phyloP scores from a whole-genome alignment of 2,329 filamentous ascomycete genomes.

The Eurotiales sp. region DNA sequence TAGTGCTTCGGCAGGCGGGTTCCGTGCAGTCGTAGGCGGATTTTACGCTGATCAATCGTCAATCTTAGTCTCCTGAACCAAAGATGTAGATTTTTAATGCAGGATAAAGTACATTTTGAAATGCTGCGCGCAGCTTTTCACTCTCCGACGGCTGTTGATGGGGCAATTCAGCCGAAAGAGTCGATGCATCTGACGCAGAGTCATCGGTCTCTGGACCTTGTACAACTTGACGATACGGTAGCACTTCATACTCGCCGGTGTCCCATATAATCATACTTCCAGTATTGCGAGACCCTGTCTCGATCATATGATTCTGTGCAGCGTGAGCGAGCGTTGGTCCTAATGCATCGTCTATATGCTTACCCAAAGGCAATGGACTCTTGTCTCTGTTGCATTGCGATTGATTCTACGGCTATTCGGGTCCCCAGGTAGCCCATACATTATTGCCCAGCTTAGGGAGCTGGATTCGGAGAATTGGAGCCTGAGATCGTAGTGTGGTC shows the following conservation, averaged over 20 bases:
- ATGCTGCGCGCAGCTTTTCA: slow-evolving; percentile 50
- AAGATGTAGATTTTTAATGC: too few relatives aligned
- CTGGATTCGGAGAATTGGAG: slow-evolving; percentile 66
- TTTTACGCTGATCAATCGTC: slow-evolving; percentile 46
- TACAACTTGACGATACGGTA: slow-evolving; percentile 41
- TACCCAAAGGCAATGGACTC: slow-evolving; percentile 59
- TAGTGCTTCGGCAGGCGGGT: slow-evolving; percentile 52
- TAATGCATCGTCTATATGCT: slow-evolving; percentile 20
- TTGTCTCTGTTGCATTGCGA: slow-evolving; percentile 60
- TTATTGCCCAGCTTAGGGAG: slow-evolving; percentile 61
- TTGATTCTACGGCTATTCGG: slow-evolving; percentile 53
- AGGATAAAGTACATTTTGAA: slow-evolving; percentile 38
- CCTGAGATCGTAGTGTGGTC: slow-evolving; percentile 65
- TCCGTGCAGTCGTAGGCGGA: slow-evolving; percentile 54
- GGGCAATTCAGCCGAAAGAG: slow-evolving; percentile 1
- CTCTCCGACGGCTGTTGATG: slow-evolving; percentile 27
- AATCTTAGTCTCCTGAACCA: neutral
- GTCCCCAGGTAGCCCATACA: slow-evolving; percentile 60
- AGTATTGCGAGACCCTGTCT: slow-evolving; percentile 52
- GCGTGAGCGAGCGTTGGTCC: neutral
- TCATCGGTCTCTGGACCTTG: slow-evolving; percentile 36
- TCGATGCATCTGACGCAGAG: slow-evolving; percentile 22
- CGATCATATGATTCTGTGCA: slow-evolving; percentile 57
- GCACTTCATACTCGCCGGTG: slow-evolving; percentile 55
- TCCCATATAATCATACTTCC: slow-evolving; percentile 63